Percentiles rank a stretch among this genome's conserved stretches.
Conservation (phyloP, 208 protist genomes). For the Wallacemonas sp. region DNA sequence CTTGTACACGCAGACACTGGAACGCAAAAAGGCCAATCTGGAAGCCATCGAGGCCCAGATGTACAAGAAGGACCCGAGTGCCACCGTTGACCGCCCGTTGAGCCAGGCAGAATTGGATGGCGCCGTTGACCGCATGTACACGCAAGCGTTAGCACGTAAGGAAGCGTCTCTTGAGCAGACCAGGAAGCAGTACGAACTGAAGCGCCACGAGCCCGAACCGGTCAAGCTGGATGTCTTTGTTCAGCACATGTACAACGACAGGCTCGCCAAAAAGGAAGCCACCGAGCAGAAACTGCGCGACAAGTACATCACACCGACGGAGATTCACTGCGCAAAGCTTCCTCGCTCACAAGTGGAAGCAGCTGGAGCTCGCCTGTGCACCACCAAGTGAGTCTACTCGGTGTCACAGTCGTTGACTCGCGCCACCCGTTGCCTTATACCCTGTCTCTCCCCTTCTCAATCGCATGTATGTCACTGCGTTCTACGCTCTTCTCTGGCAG, state of each 20-base stretch:
- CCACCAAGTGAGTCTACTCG: slow-evolving; percentile 17
- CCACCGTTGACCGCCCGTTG: neutral
- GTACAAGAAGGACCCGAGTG: slow-evolving; percentile 5
- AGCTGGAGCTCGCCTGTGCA: slow-evolving; percentile 29
- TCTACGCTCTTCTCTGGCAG: neutral
- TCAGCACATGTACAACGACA: slow-evolving; percentile 74
- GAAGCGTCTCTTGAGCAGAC: slow-evolving; percentile 34
- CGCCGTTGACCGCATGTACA: slow-evolving; percentile 54
- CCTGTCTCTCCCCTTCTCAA: no score
- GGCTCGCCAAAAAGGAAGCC: slow-evolving; percentile 60
- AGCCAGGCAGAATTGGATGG: slow-evolving; percentile 37
- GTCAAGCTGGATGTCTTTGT: slow-evolving; percentile 63
- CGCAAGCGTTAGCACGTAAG: slow-evolving; percentile 34
- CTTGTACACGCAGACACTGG: slow-evolving; percentile 58
- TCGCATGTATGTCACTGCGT: slow-evolving; percentile 7
- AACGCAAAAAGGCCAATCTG: slow-evolving; percentile 23
- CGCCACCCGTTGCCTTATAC: no score
- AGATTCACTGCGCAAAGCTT: slow-evolving; percentile 44
- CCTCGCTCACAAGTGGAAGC: slow-evolving; percentile 23
- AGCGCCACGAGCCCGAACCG: slow-evolving; percentile 16
- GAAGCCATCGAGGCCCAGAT: slow-evolving; percentile 17
- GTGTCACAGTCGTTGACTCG: no score
- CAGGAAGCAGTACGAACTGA: slow-evolving; percentile 34
- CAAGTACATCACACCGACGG: slow-evolving; percentile 71
- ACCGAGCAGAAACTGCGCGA: slow-evolving; percentile 75